These are phyloP conservation scores for Ogataea dorogensis DNA, from an alignment of 805 yeast species.

Conservation along the genomic window DNA sequence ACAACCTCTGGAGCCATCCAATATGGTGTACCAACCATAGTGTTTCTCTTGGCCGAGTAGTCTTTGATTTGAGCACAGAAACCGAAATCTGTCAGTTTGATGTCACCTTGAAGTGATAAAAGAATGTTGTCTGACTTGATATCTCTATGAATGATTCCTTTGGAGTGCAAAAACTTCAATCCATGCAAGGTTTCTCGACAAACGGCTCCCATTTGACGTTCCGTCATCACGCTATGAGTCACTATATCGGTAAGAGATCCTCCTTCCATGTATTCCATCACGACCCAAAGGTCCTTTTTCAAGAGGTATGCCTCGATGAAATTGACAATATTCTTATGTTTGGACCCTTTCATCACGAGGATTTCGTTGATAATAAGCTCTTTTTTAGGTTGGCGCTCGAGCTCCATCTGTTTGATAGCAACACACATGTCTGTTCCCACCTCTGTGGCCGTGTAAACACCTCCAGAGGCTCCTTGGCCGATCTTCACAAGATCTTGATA, in stretches of 20 bases:
- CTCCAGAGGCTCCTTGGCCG: slow-evolving; percentile 99
- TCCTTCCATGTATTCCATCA: slow-evolving; percentile 99
- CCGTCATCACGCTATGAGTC: slow-evolving; percentile 82
- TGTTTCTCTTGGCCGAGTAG: slow-evolving; percentile 68
- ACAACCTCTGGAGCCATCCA: slow-evolving; percentile 94
- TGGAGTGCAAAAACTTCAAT: slow-evolving; percentile 79
- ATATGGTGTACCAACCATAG: slow-evolving; percentile 87
- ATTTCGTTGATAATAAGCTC: slow-evolving; percentile 94
- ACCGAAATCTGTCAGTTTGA: slow-evolving; percentile 82
- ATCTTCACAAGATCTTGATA: slow-evolving; percentile 75
- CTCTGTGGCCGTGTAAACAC: slow-evolving; percentile 87
- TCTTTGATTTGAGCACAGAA: slow-evolving; percentile 81
- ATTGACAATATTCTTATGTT: slow-evolving; percentile 90
- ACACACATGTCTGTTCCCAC: slow-evolving; percentile 56
- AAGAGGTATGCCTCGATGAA: slow-evolving; percentile 82
- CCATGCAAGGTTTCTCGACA: slow-evolving; percentile 90
- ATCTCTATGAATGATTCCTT: slow-evolving; percentile 94
- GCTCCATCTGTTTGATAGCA: slow-evolving; percentile 95
- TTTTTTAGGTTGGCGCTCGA: slow-evolving; percentile 92
- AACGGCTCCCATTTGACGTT: slow-evolving; percentile 92
- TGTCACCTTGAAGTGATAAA: slow-evolving; percentile 78
- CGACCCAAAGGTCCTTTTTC: slow-evolving; percentile 87
- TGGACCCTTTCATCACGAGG: slow-evolving; percentile 89
- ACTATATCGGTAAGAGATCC: slow-evolving; percentile 96
- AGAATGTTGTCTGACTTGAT: slow-evolving; percentile 93